Base-by-base conservation (phyloP, 495 filamentous ascomycete species). In the Lepraria neglecta region DNA sequence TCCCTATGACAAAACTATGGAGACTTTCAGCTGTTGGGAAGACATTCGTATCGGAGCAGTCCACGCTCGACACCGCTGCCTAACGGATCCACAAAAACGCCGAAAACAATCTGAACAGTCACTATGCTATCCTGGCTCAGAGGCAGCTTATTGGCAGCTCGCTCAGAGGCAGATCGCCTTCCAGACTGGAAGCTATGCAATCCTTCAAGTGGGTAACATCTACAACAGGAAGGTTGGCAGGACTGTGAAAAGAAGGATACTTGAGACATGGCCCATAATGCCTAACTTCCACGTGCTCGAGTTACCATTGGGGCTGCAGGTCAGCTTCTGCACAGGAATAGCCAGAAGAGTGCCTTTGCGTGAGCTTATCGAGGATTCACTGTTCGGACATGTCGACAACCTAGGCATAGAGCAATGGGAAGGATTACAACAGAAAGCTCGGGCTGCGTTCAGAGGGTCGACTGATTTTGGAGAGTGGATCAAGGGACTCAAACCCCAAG, bases 281-380 rank as follows among this genome's bases (percentile, higher is more conserved):
- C 15, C 43, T 1, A 4, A 58, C 12, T 14, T 58, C 0, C 40
- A 6, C 4, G n/a, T 19, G 1, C 19, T 58, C 14, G 43, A 15
- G 3, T 17, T 45, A 9, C 43, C n/a, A 30, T 58, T 27, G 42
- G 42, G 56, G 2, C 44, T 58, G 27, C 56, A 58, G n/a, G n/a
- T 58, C 6, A 58, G 56, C 28, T 17, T 46, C 17, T 58, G 56
- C 27, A 58, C 43, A 21, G 56, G 56, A 3, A 45, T 58, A 17
- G 43, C 43, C 6, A 44, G 33, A 21, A 46, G 56, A 21, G 56
- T 58, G 9, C 44, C 43, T 12, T 6, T 54, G 10, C 17, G 4
- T 35, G 0, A 31, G 3, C 30, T 54, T 3, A 35, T 38, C 3
- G 30, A 54, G 9, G 28, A 54, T 35, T 54, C 30, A 4, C 0